Evolutionary conservation across 805 yeast genomes (phyloP).

Genomic region (Clavispora carvajalis): DNA sequence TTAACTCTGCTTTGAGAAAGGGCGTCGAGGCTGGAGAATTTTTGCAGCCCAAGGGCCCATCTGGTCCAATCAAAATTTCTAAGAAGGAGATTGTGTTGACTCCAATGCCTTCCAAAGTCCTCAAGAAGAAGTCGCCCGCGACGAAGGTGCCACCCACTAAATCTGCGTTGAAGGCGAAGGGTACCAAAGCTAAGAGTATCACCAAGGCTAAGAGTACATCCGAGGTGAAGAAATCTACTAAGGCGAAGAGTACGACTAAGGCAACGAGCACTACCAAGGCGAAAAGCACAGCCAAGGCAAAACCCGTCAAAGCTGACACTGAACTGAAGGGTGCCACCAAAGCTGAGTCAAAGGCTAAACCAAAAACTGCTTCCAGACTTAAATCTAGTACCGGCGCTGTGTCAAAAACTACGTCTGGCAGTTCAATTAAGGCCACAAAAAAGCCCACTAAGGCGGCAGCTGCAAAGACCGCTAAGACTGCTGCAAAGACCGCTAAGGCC

Average conservation of each 20-base stretch:
- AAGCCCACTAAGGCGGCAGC: no score
- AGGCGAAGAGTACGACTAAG: no score
- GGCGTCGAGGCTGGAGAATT: constrained; percentile 78
- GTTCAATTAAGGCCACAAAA: no score
- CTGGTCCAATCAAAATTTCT: constrained; percentile 74
- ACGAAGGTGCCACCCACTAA: not conserved
- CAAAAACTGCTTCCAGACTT: not conserved
- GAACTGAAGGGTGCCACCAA: not conserved
- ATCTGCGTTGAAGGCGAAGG: not conserved
- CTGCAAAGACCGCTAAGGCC: constrained; percentile 5
- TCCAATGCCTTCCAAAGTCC: not conserved
- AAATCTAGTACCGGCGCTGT: not conserved
- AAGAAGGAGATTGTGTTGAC: constrained; percentile 30
- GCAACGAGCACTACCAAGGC: no score
- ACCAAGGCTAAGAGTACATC: no score
- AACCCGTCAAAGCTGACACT: not conserved
- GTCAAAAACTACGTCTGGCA: no score
- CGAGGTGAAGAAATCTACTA: no score
- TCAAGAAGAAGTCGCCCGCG: constrained; percentile 1
- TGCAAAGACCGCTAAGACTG: not conserved
- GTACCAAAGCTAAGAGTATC: no score
- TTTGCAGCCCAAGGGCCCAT: constrained; percentile 82
- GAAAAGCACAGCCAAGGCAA: not conserved
- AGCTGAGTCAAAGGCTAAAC: constrained; percentile 1
- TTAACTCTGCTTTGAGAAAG: constrained; percentile 72